Conservation (phyloP, 805 yeast genomes). For the Metschnikowia gruessii region DNA sequence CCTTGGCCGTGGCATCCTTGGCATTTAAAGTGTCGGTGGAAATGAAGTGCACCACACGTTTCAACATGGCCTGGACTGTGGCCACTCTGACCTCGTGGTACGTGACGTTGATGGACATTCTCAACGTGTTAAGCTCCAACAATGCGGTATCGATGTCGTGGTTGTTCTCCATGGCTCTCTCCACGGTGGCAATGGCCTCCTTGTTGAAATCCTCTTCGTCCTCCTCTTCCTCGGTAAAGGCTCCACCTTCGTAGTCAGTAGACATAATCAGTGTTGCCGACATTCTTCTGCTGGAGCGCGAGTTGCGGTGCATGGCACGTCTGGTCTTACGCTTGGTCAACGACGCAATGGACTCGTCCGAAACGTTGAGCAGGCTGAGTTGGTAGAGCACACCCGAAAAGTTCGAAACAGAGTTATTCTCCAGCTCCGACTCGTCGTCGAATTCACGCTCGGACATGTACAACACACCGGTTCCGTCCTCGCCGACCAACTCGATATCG, state of each 20-base stretch:
- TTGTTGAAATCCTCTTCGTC: slow-evolving; percentile 71
- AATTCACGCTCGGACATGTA: slow-evolving; percentile 47
- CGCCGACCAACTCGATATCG: slow-evolving; percentile 40
- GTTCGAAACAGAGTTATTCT: slow-evolving; percentile 34
- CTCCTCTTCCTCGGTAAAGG: slow-evolving; percentile 35
- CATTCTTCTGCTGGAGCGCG: slow-evolving; percentile 29
- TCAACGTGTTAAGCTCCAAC: slow-evolving; percentile 85
- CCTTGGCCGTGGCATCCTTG: slow-evolving; percentile 71
- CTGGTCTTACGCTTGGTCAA: slow-evolving; percentile 45
- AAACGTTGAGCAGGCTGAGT: slow-evolving; percentile 46
- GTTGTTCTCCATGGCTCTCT: slow-evolving; percentile 85
- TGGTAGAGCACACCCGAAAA: slow-evolving; percentile 46
- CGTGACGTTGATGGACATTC: slow-evolving; percentile 97
- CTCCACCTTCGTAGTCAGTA: slow-evolving; percentile 47
- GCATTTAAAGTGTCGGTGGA: slow-evolving; percentile 73
- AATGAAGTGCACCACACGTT: slow-evolving; percentile 68
- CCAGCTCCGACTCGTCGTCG: slow-evolving; percentile 37
- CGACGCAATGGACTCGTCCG: slow-evolving; percentile 60
- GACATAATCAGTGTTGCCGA: slow-evolving; percentile 37
- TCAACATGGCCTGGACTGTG: slow-evolving; percentile 67
- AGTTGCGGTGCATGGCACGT: slow-evolving; percentile 25
- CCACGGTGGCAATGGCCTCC: slow-evolving; percentile 93
- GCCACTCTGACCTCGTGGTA: slow-evolving; percentile 90
- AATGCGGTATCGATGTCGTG: slow-evolving; percentile 93
- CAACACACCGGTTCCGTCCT: slow-evolving; percentile 48